A percentile compares a stretch with the other conserved stretches of the same genome.
These are phyloP conservation scores for Globisporangium barbulae DNA, from an alignment of 352 stramenopile genomes.

Conservation along the genomic window DNA sequence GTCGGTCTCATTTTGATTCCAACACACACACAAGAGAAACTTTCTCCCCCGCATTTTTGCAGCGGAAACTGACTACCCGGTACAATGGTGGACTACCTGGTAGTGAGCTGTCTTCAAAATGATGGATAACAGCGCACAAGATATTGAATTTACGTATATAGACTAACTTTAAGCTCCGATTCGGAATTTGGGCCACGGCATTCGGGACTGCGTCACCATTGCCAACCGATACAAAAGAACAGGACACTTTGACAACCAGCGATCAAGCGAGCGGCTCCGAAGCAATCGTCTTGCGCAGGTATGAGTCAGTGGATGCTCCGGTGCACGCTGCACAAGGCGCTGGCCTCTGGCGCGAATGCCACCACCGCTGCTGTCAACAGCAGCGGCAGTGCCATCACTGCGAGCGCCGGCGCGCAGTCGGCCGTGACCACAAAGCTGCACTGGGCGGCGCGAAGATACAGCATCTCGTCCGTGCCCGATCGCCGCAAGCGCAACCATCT, in stretches of 20 bases:
- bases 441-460: constrained; percentile 19
- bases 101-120: too few species aligned
- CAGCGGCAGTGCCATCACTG: not conserved
- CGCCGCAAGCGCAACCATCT: constrained; percentile 53
- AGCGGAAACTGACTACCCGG: too few species aligned
- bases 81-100: too few species aligned
- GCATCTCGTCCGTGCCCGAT: constrained; percentile 35
- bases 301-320: constrained; percentile 50
- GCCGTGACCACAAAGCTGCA: constrained; percentile 12
- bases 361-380: constrained; percentile 1
- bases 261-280: not conserved
- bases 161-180: not conserved
- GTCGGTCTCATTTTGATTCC: constrained; percentile 1
- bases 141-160: not conserved
- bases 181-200: not conserved
- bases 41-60: not conserved
- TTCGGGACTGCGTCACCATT: not conserved
- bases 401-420: not conserved
- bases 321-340: constrained; percentile 18
- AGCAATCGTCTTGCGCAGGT: not conserved
- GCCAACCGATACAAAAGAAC: constrained; percentile 13
- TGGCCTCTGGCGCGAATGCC: constrained; percentile 18
- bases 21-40: not conserved
- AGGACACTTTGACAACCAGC: constrained; percentile 5
- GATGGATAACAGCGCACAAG: too few species aligned